Evolutionary conservation across 768 basidiomycete genomes (phyloP), one percentile per base, ranked within the genome.

Genomic region (Coprinopsis cinerea): DNA sequence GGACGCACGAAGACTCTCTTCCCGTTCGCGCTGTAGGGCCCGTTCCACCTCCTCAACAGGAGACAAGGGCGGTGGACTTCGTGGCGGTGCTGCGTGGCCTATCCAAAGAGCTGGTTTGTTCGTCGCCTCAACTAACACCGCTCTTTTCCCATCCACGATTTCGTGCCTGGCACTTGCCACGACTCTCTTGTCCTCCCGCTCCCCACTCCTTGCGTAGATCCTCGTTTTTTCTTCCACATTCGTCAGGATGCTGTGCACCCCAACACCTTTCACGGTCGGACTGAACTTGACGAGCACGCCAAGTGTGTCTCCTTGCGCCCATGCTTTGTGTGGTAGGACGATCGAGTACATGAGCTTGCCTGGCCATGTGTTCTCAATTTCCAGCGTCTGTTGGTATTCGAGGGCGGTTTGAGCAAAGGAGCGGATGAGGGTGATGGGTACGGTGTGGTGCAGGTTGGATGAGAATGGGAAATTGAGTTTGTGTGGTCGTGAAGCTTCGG

Each of bases 281-380:
- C 82, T 82, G 62, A 96, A 89, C 63, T 95, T 96, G 65, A 92
- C 77, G 11, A 85, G 69, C 0, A 90, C 85, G 0, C 86, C 85
- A 49, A 96, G 69, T 9, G 75, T 77, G 65, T 97, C 93, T 4
- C 93, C 94, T 0, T 85, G 88, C 0, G 92, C 90, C 83, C 88
- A 97, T 0, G 94, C 95, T 62, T 94, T 95, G 75, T 95, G 92
- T 0, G 94, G 94, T 26, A 98, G 67, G 71, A 92, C 88, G 61
- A 92, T 80, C 4, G 87, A 84, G 65, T 95, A 97, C 93, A 94
- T 95, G 67, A 96, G 72, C 70, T 97, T 98, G 18, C 86, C 87
- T 0, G 95, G 93, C 95, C 95, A 98, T 14, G 92, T 93, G 64
- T 94, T 96, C 66, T 96, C 90, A 56, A 91, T 85, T 64, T 98